Base-by-base conservation (phyloP, 2,329 filamentous ascomycete genomes). In the Aureobasidium sp. region DNA sequence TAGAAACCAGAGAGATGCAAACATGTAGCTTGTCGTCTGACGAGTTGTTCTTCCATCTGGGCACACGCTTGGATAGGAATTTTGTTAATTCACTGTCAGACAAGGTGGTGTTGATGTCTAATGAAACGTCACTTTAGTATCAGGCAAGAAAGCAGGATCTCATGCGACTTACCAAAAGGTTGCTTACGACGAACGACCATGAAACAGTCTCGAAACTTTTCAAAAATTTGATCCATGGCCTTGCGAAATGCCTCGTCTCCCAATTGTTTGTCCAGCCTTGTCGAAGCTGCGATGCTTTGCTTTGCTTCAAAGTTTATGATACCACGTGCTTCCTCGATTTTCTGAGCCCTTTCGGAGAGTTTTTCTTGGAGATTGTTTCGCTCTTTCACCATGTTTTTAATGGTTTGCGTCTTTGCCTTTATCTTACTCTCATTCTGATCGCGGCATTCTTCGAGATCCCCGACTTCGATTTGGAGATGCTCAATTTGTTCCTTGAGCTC, bases 231-330 rank as follows among this genome's bases (percentile, higher is more conserved):
- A 19, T 16, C 14, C 47, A 50, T 40, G 35, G n/a, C 4, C 25
- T 32, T 12, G 0, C 17, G 24, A 14, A 50, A 50, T 3, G 25
- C 34, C 8, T 35, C 47, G 16, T 50, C 47, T 29, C 11, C 8
- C 1, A 50, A 1, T 16, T 41, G 47, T 10, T 50, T 40, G 37
- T 50, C 47, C 10, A 50, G 37, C 30, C 47, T 50, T 24, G 37
- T 16, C 1, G 47, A 40, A 24, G 24, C 19, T 14, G 37, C 37
- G 27, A 50, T 17, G 4, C 8, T 19, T 27, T 40, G 35, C 35
- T 50, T 39, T 17, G 32, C 4, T 19, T 34, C n/a, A 10, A 37
- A 10, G 3, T 34, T 12, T n/a, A n/a, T n/a, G n/a, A n/a, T n/a
- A n/a, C n/a, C n/a, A n/a, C n/a, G n/a, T n/a, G 3, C 12, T 16